Percentiles rank a stretch among this genome's conserved stretches.
Conservation (phyloP, 805 yeast genomes). For the Spathaspora sp. region DNA sequence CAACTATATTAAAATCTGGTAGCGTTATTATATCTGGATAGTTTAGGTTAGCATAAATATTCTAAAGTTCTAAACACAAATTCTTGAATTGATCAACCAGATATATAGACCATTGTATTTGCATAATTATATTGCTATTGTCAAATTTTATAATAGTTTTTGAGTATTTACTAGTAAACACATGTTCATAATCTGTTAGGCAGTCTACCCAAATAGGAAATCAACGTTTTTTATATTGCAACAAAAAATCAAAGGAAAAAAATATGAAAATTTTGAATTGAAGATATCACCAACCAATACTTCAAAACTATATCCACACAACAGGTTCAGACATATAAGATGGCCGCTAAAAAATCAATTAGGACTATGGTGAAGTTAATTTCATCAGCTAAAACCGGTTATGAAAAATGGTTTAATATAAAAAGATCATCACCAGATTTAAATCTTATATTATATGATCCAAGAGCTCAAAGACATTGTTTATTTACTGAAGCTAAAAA, state of each 20-base stretch:
- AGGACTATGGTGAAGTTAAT: conserved; percentile 80
- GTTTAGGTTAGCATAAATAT: too few species aligned
- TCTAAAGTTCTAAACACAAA: too few species aligned
- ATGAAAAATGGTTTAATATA: conserved; percentile 70
- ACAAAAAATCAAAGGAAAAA: not conserved
- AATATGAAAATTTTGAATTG: not conserved
- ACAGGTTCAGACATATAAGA: not conserved
- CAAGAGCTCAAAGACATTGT: conserved; percentile 83
- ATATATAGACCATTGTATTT: not conserved
- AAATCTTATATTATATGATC: conserved; percentile 83
- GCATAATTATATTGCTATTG: too few species aligned
- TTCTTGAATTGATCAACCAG: too few species aligned
- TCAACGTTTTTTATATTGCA: not conserved
- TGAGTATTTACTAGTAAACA: too few species aligned
- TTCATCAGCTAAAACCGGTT: conserved; percentile 90
- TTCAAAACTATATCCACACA: not conserved
- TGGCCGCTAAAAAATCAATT: conserved; percentile 60
- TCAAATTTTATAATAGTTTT: too few species aligned
- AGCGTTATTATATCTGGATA: too few species aligned
- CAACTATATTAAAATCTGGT: too few species aligned
- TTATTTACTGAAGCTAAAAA: conserved; percentile 84
- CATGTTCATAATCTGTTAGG: too few species aligned
- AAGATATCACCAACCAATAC: not conserved
- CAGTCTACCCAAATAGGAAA: not conserved
- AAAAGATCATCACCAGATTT: conserved; percentile 80